Conservation (phyloP, 1,284 basidiomycete genomes). For the Kwoniella shivajii region DNA sequence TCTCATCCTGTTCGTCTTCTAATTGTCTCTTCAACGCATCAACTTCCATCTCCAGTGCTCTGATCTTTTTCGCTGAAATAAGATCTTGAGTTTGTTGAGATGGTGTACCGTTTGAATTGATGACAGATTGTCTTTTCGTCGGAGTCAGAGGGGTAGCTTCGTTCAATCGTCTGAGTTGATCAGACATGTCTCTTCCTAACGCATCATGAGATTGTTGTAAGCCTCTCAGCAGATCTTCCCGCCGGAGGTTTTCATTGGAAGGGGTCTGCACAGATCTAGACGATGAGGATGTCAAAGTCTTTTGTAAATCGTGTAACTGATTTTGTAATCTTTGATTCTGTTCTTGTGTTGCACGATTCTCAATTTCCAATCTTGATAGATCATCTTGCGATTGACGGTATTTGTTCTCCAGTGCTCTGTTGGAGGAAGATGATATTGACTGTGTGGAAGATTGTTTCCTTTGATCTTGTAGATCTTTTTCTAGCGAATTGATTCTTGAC, state of each 20-base stretch:
- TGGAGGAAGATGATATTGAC: conserved; percentile 16
- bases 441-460: conserved; percentile 36
- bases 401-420: conserved; percentile 24
- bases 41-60: conserved; percentile 38
- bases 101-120: conserved; percentile 15
- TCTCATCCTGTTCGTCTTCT: conserved; percentile 44
- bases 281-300: conserved; percentile 4
- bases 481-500: conserved; percentile 35
- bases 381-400: conserved; percentile 38
- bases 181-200: conserved; percentile 49
- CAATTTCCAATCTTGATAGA: conserved; percentile 31
- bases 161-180: conserved; percentile 42
- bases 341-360: conserved; percentile 25
- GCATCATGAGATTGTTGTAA: conserved; percentile 49
- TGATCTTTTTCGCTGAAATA: conserved; percentile 22
- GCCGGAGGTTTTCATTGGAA: conserved; percentile 13
- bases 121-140: conserved; percentile 23
- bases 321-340: conserved; percentile 35
- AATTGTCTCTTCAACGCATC: conserved; percentile 37
- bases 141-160: conserved; percentile 37
- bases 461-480: conserved; percentile 47
- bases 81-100: conserved; percentile 13
- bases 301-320: conserved; percentile 29
- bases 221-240: conserved; percentile 46
- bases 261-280: conserved; percentile 1